Base-by-base conservation (phyloP, 148 eudicot species). In the Cornus florida region DNA sequence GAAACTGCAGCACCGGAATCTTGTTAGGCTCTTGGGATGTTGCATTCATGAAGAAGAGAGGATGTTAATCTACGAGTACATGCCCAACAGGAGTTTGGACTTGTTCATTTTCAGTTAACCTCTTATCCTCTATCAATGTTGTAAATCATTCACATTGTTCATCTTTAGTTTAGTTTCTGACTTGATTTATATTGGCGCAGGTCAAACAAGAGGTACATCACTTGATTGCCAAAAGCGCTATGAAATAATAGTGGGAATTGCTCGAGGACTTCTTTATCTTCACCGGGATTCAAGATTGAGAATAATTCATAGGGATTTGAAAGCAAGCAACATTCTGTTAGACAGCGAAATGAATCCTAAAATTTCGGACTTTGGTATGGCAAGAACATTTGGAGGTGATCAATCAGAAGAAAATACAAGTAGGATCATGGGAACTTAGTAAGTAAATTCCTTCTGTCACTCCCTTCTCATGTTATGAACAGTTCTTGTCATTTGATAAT, bases 221-320 rank as follows among this genome's bases (percentile, higher is more conserved):
- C 67, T 81, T 4, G 35, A 71, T 65, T 81, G 84, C 80, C 35
- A 50, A 13, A 81, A 62, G n/a, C 84, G 84, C 41, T 69, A 50
- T 16, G 67, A 71, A 22, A 81, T 81, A 46, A 71, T 81, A 66
- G 43, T 48, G 11, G 84, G 84, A 16, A 65, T 76, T 65, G 84
- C 84, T 32, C 72, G 80, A 33, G 84, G 84, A 32, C 72, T 81
- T 23, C 69, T 76, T 32, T 81, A 81, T 72, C 84, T 81, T 71
- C 84, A 81, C 33, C 76, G 68, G 20, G 84, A 81, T 39, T 81
- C 84, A 22, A 71, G 80, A 24, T 31, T 81, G 20, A 76, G 46
- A 65, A 76, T 81, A 23, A 81, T 81, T 65, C 84, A 81, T 35
- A 48, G 84, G 39, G 84, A 81, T 67, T 24, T 81, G n/a, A 81